A percentile compares a stretch with the other conserved stretches of the same genome.
Evolutionary conservation across 2,329 filamentous ascomycete genomes (phyloP).

Genomic region (Colletotrichum salicis): DNA sequence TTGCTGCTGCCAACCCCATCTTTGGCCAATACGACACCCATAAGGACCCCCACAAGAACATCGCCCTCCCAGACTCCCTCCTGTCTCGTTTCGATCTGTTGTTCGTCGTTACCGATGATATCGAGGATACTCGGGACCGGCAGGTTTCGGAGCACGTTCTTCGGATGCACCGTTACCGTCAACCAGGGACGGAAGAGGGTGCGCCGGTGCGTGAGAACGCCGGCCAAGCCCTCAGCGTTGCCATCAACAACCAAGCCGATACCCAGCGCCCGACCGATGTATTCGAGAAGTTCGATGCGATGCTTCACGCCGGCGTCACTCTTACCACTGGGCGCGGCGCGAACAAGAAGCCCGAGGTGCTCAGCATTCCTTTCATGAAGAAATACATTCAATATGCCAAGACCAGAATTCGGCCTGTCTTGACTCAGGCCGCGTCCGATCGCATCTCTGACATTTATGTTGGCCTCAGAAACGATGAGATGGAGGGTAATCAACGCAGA

Average conservation of each 20-base stretch:
- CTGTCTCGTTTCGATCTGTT: slow-evolving; percentile 98
- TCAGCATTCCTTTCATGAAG: slow-evolving; percentile 98
- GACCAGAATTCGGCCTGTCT: slow-evolving; percentile 84
- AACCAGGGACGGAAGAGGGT: slow-evolving; percentile 92
- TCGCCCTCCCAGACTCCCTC: slow-evolving; percentile 94
- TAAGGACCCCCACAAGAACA: slow-evolving; percentile 99
- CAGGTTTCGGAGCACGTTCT: slow-evolving; percentile 96
- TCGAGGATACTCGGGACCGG: slow-evolving; percentile 91
- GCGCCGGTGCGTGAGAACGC: slow-evolving; percentile 91
- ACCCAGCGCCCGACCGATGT: slow-evolving; percentile 84
- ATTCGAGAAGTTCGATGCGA: slow-evolving; percentile 94
- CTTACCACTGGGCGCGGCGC: slow-evolving; percentile 78
- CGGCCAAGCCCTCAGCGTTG: slow-evolving; percentile 86
- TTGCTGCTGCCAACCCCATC: slow-evolving; percentile 96
- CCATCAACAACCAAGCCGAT: slow-evolving; percentile 79
- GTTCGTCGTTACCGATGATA: slow-evolving; percentile 98
- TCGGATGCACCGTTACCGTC: slow-evolving; percentile 95
- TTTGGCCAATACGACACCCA: slow-evolving; percentile 98
- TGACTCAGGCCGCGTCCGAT: slow-evolving; percentile 91
- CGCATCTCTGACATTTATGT: slow-evolving; percentile 93
- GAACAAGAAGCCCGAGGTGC: slow-evolving; percentile 82
- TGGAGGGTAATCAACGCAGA: slow-evolving; percentile 91
- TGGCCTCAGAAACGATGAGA: slow-evolving; percentile 91
- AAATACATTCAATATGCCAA: slow-evolving; percentile 99
- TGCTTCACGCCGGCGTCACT: slow-evolving; percentile 93